Evolutionary conservation across 2,329 filamentous ascomycete genomes (phyloP), one percentile per base, ranked within the genome.

Genomic region (Pezicula neosporulosa): DNA sequence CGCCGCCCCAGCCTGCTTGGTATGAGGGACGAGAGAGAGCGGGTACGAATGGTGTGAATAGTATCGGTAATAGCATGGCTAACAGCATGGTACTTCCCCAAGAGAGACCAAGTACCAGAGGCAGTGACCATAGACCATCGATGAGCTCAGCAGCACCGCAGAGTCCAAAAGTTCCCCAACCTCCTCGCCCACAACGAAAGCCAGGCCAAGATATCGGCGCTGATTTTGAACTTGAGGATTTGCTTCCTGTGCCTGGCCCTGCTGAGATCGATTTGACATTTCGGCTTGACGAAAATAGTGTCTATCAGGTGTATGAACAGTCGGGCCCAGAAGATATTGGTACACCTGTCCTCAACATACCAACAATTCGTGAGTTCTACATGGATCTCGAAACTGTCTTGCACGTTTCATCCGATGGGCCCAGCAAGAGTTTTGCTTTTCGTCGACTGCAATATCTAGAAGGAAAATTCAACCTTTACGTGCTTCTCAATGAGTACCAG

Each of bases 361-460:
- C 94, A 1, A 96, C 90, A 5, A 83, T 97, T 63, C 84, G 92
- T 63, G 93, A 99, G 63, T 99, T 92, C 64, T 99, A 97, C 69
- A 89, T 96, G 77, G 93, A 97, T 65, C 75, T 99, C 24, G 94
- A 99, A 65, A 78, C 85, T 19, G 86, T 97, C 52, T 77, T 96
- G 48, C 85, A 87, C 52, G 84, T 95, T n/a, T 96, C 92, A 0
- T 96, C 92, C 0, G 93, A 99, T 65, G 94, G 94, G 0, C 94
- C 94, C 0, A 93, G 87, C 70, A 99, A 99, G 72, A 97, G 91
- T 64, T 97, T 97, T 70, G 93, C 94, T 1, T 99, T 96, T 69
- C 86, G 93, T 49, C 86, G 95, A 10, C 78, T 99, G 44, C 93
- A 96, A 63, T 99, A 97, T 67, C 76, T 99, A 8, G 94, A 99